Evolutionary conservation across 2,329 filamentous ascomycete genomes (phyloP).

Genomic region (Fusarium albidum): DNA sequence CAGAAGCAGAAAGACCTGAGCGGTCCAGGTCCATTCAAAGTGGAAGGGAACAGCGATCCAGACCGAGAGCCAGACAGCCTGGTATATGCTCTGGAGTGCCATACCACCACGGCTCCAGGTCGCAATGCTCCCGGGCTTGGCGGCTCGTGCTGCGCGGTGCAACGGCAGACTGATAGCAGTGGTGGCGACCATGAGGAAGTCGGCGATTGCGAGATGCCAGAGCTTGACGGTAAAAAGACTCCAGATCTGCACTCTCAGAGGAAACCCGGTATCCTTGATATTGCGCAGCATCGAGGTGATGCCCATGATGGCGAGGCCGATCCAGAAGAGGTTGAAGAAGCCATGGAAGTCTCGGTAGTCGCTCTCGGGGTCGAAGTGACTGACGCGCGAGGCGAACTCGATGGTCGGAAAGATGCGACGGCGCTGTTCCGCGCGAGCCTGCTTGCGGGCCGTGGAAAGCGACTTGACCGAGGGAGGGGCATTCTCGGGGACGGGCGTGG

Average conservation of each 20-base stretch:
- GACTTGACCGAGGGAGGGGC: constrained; percentile 92
- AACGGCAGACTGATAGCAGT: constrained; percentile 77
- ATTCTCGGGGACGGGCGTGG: constrained; percentile 85
- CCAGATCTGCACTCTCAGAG: constrained; percentile 88
- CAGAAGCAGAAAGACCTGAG: constrained; percentile 92
- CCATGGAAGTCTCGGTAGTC: constrained; percentile 95
- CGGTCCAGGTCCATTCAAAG: constrained; percentile 94
- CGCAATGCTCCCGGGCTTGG: constrained; percentile 59
- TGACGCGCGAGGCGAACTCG: constrained; percentile 88
- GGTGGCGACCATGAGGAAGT: constrained; percentile 83
- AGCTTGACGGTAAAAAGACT: constrained; percentile 86
- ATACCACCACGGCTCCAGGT: constrained; percentile 84
- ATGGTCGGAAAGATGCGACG: constrained; percentile 91
- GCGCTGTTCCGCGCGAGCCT: constrained; percentile 81
- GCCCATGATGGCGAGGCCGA: constrained; percentile 95
- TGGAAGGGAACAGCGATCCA: constrained; percentile 89
- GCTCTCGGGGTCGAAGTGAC: constrained; percentile 92
- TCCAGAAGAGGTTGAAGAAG: constrained; percentile 99
- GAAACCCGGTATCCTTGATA: constrained; percentile 90
- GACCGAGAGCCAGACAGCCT: constrained; percentile 78
- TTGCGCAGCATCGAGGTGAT: constrained; percentile 94
- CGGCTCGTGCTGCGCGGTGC: constrained; percentile 70
- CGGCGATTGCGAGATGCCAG: constrained; percentile 84
- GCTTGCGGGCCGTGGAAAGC: constrained; percentile 84
- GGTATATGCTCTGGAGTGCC: constrained; percentile 82